phyloP scores from a whole-genome alignment of 2,329 filamentous ascomycete genomes.

The Colletotrichum shisoi region DNA sequence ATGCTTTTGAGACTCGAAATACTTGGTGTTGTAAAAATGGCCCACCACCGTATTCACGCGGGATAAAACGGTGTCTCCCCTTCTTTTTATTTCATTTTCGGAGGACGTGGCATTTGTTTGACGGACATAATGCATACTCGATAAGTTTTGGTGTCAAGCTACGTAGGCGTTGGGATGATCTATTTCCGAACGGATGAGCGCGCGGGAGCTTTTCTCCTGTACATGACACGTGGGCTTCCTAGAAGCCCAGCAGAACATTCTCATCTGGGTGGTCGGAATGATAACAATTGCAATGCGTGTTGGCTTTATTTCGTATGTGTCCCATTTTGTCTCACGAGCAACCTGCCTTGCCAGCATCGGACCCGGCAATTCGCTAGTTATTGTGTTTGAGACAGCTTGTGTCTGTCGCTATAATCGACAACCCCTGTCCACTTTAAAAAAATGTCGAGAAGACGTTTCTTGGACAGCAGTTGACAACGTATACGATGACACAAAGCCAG shows the following conservation, averaged over 20 bases:
- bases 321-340: background rate
- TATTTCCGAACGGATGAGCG: background rate
- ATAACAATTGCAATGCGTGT: background rate
- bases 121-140: conserved; percentile 4
- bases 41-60: background rate
- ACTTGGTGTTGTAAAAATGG: conserved; percentile 6
- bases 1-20: background rate
- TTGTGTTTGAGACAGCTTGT: background rate
- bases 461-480: background rate
- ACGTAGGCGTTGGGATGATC: conserved; percentile 14
- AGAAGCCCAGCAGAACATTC: background rate
- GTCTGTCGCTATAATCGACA: too few relatives aligned
- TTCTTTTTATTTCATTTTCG: background rate
- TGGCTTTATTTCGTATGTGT: background rate
- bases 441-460: background rate
- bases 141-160: background rate
- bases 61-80: background rate
- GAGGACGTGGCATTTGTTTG: background rate
- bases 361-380: too few relatives aligned
- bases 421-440: too few relatives aligned
- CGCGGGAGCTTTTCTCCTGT: background rate
- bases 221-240: background rate
- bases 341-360: background rate
- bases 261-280: background rate
- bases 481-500: background rate